phyloP scores from a whole-genome alignment of 768 basidiomycete species.

The Mycena albidolilacea region DNA sequence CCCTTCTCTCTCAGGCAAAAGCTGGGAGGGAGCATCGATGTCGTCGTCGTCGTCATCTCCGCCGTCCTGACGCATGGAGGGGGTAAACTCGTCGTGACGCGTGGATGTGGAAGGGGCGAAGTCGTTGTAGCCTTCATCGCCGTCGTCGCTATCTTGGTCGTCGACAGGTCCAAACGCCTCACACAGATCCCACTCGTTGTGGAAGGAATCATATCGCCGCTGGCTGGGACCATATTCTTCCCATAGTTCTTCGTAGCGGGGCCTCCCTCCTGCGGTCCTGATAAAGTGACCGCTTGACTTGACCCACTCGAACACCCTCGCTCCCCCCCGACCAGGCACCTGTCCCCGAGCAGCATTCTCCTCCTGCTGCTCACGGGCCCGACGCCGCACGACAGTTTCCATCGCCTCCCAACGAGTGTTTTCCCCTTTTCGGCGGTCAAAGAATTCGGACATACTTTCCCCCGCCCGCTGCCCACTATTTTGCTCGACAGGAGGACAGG shows the following conservation, averaged over 20 bases:
- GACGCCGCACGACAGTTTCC: not conserved
- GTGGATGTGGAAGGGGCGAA: too few species aligned
- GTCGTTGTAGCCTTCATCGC: not conserved
- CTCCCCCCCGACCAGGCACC: not conserved
- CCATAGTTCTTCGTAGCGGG: not conserved
- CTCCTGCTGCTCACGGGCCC: not conserved
- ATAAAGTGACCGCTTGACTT: not conserved
- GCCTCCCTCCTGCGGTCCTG: not conserved
- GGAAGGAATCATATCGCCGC: slow-evolving; percentile 18
- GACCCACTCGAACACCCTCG: slow-evolving; percentile 19
- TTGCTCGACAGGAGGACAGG: slow-evolving; percentile 13
- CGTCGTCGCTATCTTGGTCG: not conserved
- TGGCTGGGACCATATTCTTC: slow-evolving; percentile 1
- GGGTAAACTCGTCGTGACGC: too few species aligned
- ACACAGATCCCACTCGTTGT: slow-evolving; percentile 24
- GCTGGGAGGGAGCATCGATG: too few species aligned
- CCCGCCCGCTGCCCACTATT: not conserved
- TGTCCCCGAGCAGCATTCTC: not conserved
- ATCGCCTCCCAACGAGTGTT: too few species aligned
- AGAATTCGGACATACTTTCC: not conserved
- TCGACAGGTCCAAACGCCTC: not conserved
- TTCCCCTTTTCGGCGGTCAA: not conserved
- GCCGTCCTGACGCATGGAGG: too few species aligned
- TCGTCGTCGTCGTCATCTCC: too few species aligned
- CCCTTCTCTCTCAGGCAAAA: too few species aligned